Percentiles rank a stretch among this genome's conserved stretches.
phyloP scores from a whole-genome alignment of 305 asterid species.

The Salvia sclarea region DNA sequence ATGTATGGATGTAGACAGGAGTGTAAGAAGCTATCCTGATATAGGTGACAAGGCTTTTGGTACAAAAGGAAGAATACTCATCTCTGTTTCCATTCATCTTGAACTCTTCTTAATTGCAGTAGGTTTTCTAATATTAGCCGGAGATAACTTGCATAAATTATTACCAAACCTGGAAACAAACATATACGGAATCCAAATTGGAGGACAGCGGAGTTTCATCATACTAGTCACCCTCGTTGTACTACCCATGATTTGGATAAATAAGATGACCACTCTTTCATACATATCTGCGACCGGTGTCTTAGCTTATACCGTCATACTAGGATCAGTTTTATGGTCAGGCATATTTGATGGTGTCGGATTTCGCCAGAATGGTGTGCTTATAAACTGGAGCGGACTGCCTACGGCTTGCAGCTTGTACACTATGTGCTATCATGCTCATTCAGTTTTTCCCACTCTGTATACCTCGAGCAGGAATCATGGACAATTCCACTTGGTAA shows the following conservation, averaged over 20 bases:
- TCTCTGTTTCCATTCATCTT: slow-evolving; percentile 37
- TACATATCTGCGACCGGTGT: slow-evolving; percentile 49
- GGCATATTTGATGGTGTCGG: slow-evolving; percentile 29
- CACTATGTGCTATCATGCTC: slow-evolving; percentile 56
- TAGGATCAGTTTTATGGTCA: slow-evolving; percentile 36
- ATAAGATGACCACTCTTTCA: slow-evolving; percentile 35
- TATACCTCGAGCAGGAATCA: slow-evolving; percentile 56
- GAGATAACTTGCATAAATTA: slow-evolving; percentile 40
- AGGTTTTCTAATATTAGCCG: slow-evolving; percentile 42
- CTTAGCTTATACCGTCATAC: slow-evolving; percentile 33
- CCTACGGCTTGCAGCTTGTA: slow-evolving; percentile 61
- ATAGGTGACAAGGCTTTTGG: slow-evolving; percentile 46
- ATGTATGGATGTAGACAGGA: slow-evolving; percentile 47
- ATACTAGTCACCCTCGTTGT: slow-evolving; percentile 24
- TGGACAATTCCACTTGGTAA: slow-evolving; percentile 50
- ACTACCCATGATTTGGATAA: slow-evolving; percentile 40
- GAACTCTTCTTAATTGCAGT: slow-evolving; percentile 47
- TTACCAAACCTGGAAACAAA: slow-evolving; percentile 21
- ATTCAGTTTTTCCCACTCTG: slow-evolving; percentile 60
- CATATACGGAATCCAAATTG: slow-evolving; percentile 15
- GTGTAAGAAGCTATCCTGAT: slow-evolving; percentile 40
- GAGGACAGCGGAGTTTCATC: slow-evolving; percentile 30
- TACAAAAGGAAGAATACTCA: slow-evolving; percentile 20
- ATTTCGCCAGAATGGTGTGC: slow-evolving; percentile 32
- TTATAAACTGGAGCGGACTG: slow-evolving; percentile 45